Evolutionary conservation across 257 asterid genomes (phyloP).

Genomic region (Henckelia pumila): DNA sequence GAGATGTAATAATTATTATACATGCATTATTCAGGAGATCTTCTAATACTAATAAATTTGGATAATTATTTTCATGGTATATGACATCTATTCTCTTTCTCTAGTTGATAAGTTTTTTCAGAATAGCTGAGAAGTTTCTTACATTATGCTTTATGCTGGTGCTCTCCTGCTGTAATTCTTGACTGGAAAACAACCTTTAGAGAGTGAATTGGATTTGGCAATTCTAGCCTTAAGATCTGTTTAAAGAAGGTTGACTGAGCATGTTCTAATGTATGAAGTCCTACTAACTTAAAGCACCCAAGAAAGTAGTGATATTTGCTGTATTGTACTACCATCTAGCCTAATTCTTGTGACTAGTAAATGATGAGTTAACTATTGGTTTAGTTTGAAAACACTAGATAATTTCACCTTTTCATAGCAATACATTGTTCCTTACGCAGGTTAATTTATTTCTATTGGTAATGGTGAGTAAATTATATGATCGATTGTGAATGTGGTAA

Average conservation of each 20-base stretch:
- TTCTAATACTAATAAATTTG: background rate
- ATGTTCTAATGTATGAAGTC: background rate
- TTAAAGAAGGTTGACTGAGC: background rate
- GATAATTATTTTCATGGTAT: background rate
- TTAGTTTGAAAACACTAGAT: background rate
- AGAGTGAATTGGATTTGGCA: no score
- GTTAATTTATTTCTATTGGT: background rate
- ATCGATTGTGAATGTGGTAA: background rate
- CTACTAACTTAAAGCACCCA: no score
- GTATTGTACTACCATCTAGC: no score
- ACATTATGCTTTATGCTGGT: no score
- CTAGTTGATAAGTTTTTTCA: no score
- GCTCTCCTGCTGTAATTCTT: background rate
- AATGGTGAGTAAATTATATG: background rate
- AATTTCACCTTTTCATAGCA: background rate
- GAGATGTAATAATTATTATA: background rate
- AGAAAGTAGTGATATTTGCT: no score
- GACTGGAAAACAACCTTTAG: background rate
- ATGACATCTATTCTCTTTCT: no score
- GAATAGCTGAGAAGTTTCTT: no score
- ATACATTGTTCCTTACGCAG: background rate
- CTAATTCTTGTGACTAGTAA: background rate
- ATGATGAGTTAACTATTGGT: background rate
- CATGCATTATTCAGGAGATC: background rate
- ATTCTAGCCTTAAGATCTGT: no score